These are phyloP conservation scores for Blastomyces gilchristii DNA, from an alignment of 2,329 filamentous ascomycete genomes.

Conservation along the genomic window DNA sequence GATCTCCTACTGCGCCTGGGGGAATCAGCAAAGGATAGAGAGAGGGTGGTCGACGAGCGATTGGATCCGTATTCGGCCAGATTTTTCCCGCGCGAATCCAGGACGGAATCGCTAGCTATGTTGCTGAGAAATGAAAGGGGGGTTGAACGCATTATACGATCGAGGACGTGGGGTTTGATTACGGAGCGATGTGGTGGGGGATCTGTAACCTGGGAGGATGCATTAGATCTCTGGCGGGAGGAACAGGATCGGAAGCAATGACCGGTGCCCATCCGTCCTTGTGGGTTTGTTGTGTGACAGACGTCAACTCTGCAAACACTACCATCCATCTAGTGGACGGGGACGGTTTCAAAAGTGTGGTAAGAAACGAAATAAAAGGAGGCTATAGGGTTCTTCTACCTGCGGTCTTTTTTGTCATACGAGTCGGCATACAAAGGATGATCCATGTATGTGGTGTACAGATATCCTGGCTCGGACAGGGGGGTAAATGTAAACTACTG, in stretches of 20 bases:
- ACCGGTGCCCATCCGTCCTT: not conserved
- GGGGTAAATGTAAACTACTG: not conserved
- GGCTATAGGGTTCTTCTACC: not conserved
- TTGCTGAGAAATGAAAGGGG: conserved; percentile 59
- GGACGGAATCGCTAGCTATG: conserved; percentile 69
- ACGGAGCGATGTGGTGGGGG: conserved; percentile 60
- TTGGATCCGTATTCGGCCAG: conserved; percentile 83
- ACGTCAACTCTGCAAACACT: not conserved
- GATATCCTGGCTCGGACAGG: not conserved
- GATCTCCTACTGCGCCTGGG: conserved; percentile 59
- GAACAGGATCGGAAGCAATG: conserved; percentile 13
- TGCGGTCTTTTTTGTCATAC: not conserved
- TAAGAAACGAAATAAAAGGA: no score
- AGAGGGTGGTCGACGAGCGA: conserved; percentile 72
- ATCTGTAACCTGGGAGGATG: conserved; percentile 53
- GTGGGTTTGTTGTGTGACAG: not conserved
- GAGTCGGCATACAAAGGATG: not conserved
- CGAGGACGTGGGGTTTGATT: conserved; percentile 70
- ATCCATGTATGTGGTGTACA: not conserved
- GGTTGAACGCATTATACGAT: conserved; percentile 66
- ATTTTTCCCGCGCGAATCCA: conserved; percentile 62
- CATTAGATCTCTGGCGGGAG: conserved; percentile 53
- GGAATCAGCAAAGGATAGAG: conserved; percentile 59
- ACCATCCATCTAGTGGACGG: not conserved
- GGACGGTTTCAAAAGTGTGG: no score